These are phyloP conservation scores for Alternaria brassicae DNA, from an alignment of 2,329 filamentous ascomycete genomes.

Conservation along the genomic window DNA sequence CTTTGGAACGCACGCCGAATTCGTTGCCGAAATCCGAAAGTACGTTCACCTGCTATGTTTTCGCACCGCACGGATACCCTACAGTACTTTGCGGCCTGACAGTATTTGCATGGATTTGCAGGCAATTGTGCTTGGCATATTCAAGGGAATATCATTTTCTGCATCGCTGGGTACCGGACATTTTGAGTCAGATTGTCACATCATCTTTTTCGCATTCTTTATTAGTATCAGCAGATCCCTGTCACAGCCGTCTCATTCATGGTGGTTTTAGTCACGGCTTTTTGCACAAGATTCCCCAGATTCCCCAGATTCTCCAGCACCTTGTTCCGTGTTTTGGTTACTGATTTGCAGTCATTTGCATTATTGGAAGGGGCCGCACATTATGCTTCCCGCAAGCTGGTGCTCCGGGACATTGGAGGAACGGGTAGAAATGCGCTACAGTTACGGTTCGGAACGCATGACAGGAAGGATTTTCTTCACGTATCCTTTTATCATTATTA, in stretches of 20 bases:
- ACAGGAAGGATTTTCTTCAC: constrained; percentile 18
- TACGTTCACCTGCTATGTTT: constrained; percentile 26
- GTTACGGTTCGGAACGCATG: constrained; percentile 20
- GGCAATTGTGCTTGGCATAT: constrained; percentile 25
- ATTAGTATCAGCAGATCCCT: constrained; percentile 16
- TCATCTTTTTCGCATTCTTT: constrained; percentile 18
- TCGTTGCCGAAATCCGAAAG: constrained; percentile 28
- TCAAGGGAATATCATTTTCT: constrained; percentile 21
- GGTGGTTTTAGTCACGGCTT: constrained; percentile 27
- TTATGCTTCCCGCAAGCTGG: constrained; percentile 18
- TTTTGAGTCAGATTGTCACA: constrained; percentile 26
- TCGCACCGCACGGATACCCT: constrained; percentile 26
- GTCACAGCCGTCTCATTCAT: constrained; percentile 22
- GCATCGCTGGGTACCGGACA: constrained; percentile 33
- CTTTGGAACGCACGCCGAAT: constrained; percentile 28
- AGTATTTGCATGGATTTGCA: constrained; percentile 41
- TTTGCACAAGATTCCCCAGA: constrained; percentile 43
- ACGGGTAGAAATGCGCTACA: constrained; percentile 13
- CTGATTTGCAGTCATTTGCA: constrained; percentile 25
- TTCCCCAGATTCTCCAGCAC: constrained; percentile 27
- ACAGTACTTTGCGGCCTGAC: constrained; percentile 27
- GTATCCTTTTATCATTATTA: constrained; percentile 38
- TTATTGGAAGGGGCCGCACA: constrained; percentile 18
- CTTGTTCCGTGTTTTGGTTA: constrained; percentile 16
- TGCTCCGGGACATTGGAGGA: constrained; percentile 12